Evolutionary conservation across 2,329 filamentous ascomycete species (phyloP), one percentile per base, ranked within the genome.

Genomic region (Fusarium hainanense): DNA sequence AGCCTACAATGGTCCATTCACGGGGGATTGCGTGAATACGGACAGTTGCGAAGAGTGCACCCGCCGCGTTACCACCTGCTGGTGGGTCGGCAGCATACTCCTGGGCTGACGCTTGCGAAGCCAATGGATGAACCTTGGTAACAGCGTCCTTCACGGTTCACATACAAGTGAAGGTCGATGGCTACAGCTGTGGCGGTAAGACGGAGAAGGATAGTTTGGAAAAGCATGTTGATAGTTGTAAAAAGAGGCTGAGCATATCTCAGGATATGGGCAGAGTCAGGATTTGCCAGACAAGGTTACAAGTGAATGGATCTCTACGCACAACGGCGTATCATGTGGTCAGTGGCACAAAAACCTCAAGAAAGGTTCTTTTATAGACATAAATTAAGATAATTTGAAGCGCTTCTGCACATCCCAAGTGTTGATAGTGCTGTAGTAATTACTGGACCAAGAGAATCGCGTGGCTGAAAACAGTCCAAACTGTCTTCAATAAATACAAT

Each of bases 361-460:
- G 10, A 10, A 6, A 1, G 1, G 8, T 34, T 37, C 16, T 9
- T 18, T n/a, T 11, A 11, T 11, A 37, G 32, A 37, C 16, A 37
- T n/a, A 11, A 4, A 37, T 10, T 37, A 6, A 37, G 6, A 12
- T 4, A n/a, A 0, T 6, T 0, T 6, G 5, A 12, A 37, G 10
- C 2, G 18, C 5, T n/a, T 37, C 34, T 11, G 9, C 18, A n/a
- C 10, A n/a, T 18, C 0, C 12, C 34, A n/a, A 12, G 12, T n/a
- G 0, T n/a, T 2, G 1, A 37, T 10, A 6, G 6, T 7, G 10
- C 18, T n/a, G 10, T n/a, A n/a, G n/a, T 3, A 10, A 12, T n/a
- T 10, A n/a, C 6, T 7, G 2, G 18, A 37, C 34, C 6, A 37
- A n/a, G 34, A n/a, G 1, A n/a, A 37, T n/a, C 10, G 10, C 6